These are phyloP conservation scores for Eremochloa ophiuroides DNA, from an alignment of 176 grass and related monocot genomes.

Conservation along the genomic window DNA sequence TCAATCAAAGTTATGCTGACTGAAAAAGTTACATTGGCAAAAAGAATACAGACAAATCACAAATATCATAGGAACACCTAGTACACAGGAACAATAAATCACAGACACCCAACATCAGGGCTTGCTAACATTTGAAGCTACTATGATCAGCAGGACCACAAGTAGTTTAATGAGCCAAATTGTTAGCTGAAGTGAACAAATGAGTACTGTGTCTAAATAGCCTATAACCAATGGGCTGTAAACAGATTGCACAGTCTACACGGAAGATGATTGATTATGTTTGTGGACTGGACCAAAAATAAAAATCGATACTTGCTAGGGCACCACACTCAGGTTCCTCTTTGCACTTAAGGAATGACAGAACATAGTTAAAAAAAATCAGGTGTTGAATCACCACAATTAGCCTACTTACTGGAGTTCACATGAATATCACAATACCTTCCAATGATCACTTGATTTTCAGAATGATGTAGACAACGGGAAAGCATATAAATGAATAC, in stretches of 20 bases:
- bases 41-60: neutral
- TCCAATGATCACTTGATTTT: neutral
- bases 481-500: neutral
- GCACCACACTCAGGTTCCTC: neutral
- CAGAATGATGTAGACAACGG: neutral
- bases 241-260: neutral
- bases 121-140: constrained; percentile 22
- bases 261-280: neutral
- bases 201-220: neutral
- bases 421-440: neutral
- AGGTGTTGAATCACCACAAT: neutral
- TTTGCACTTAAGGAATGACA: neutral
- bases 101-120: neutral
- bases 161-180: constrained; percentile 12
- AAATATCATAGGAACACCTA: constrained; percentile 1
- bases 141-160: constrained; percentile 11
- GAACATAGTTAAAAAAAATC: neutral
- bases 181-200: neutral
- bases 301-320: neutral
- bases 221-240: constrained; percentile 3
- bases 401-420: neutral
- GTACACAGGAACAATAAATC: constrained; percentile 27
- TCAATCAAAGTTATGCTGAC: neutral
- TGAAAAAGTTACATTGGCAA: neutral
- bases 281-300: neutral